Conservation (phyloP, 2,329 filamentous ascomycete genomes). For the Botrytis fabae region DNA sequence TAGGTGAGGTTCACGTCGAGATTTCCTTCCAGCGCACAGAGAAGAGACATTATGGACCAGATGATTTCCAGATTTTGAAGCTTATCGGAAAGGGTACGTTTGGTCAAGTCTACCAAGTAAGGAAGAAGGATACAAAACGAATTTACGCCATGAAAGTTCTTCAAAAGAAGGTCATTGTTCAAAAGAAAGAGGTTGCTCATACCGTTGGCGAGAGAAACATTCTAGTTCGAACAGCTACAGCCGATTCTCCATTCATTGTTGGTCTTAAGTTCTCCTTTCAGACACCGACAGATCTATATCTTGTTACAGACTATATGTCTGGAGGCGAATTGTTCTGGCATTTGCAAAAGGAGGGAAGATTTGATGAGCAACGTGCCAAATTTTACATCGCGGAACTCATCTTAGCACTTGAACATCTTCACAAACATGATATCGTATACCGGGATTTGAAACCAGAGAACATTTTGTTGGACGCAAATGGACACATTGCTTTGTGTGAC, state of each 20-base stretch:
- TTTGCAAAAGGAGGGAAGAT: slow-evolving; percentile 92
- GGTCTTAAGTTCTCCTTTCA: slow-evolving; percentile 99
- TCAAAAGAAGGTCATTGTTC: slow-evolving; percentile 99
- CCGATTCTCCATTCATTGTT: slow-evolving; percentile 96
- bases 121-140: slow-evolving; percentile 91
- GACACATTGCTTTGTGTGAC: slow-evolving; percentile 95
- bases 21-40: slow-evolving; percentile 84
- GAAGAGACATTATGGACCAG: slow-evolving; percentile 88
- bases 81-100: slow-evolving; percentile 98
- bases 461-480: slow-evolving; percentile 93
- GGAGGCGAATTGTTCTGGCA: slow-evolving; percentile 99
- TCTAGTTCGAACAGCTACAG: slow-evolving; percentile 89
- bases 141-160: slow-evolving; percentile 99
- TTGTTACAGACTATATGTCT: slow-evolving; percentile 99
- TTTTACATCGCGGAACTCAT: slow-evolving; percentile 99
- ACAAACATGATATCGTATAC: slow-evolving; percentile 97
- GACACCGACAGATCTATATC: slow-evolving; percentile 90
- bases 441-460: slow-evolving; percentile 97
- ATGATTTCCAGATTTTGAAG: slow-evolving; percentile 93
- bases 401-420: slow-evolving; percentile 88
- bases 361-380: slow-evolving; percentile 91
- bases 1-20: slow-evolving; percentile 85
- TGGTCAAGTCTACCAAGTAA: slow-evolving; percentile 96
- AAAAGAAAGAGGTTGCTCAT: slow-evolving; percentile 98
- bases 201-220: slow-evolving; percentile 98